Base-by-base conservation (phyloP, 306 rosid genomes). In the Quercus engelmannii region DNA sequence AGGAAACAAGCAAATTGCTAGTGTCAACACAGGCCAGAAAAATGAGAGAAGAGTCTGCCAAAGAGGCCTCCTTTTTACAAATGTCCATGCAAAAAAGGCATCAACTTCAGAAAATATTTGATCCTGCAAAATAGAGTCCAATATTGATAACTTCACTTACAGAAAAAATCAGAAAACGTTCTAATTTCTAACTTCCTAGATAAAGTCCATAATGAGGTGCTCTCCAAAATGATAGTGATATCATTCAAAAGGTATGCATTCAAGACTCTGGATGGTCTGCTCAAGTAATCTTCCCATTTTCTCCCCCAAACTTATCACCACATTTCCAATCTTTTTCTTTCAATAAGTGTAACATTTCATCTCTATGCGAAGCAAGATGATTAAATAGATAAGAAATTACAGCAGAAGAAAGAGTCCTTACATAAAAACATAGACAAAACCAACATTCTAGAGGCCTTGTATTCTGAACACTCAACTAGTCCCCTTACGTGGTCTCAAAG, bases 41-140 rank as follows among this genome's bases (percentile, higher is more conserved):
- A 96, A 90, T 30, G 99, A 89, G 73, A 96, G 98, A 69, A 96
- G 99, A 0, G 99, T 96, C 91, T 96, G 98, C 99, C 99, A 96
- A 64, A 96, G 91, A 41, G 99, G 99, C 59, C 94, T 77, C 62
- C 93, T 89, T 80, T 93, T 96, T 63, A 82, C 98, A 86, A 96
- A 96, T 31, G 98, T 88, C 99, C 99, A 96, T 1, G 99, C 99
- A 75, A 91, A 96, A 86, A 96, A 96, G 19, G 99, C 97, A 84
- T 96, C 98, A 68, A 87, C 91, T 79, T 93, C 98, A 77, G 96
- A 91, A 84, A 96, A 96, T 76, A 77, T 76, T 90, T 96, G 98
- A 63, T 93, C 98, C 99, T 96, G 96, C 79, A 81, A 79, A 85
- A 82, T 46, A 83, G 31, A 80, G 74, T 72, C n/a, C 77, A 71